These are phyloP conservation scores for Phallus indusiatus DNA, from an alignment of 768 basidiomycete species.

Conservation along the genomic window DNA sequence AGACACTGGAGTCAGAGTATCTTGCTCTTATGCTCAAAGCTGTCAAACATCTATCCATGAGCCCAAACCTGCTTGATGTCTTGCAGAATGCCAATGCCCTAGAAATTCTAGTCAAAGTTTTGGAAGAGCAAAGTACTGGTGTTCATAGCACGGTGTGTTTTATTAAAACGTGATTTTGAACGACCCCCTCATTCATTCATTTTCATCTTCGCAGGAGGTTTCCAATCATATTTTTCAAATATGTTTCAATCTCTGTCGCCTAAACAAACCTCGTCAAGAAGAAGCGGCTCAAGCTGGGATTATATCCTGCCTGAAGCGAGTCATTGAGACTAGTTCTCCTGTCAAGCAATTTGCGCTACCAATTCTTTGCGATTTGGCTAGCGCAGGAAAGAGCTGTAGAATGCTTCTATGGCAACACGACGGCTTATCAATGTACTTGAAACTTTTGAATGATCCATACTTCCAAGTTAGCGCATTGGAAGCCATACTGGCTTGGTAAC, in stretches of 20 bases:
- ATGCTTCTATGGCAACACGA: conserved; percentile 89
- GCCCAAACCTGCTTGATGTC: conserved; percentile 78
- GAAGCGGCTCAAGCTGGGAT: conserved; percentile 96
- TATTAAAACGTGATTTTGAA: not conserved
- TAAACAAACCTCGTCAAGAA: conserved; percentile 92
- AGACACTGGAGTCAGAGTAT: conserved; percentile 78
- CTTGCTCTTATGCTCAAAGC: conserved; percentile 88
- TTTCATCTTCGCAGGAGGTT: conserved; percentile 60
- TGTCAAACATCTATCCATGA: conserved; percentile 95
- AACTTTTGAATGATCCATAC: conserved; percentile 73
- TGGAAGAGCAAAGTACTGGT: conserved; percentile 73
- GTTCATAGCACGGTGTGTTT: conserved; percentile 73
- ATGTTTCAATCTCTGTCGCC: conserved; percentile 89
- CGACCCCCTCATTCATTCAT: not conserved
- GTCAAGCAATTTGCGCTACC: conserved; percentile 96
- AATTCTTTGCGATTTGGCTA: conserved; percentile 92
- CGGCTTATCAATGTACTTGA: conserved; percentile 74
- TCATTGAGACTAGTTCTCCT: conserved; percentile 83
- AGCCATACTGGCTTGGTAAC: conserved; percentile 78
- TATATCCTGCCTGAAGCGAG: conserved; percentile 81
- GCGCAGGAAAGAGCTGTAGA: conserved; percentile 88
- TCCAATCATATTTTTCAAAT: conserved; percentile 97
- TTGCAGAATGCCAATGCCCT: conserved; percentile 94
- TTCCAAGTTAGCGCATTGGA: conserved; percentile 91
- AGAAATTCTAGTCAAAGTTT: conserved; percentile 77